These are phyloP conservation scores for Aspergillus biplanus DNA, from an alignment of 495 filamentous ascomycete species.

Conservation along the genomic window DNA sequence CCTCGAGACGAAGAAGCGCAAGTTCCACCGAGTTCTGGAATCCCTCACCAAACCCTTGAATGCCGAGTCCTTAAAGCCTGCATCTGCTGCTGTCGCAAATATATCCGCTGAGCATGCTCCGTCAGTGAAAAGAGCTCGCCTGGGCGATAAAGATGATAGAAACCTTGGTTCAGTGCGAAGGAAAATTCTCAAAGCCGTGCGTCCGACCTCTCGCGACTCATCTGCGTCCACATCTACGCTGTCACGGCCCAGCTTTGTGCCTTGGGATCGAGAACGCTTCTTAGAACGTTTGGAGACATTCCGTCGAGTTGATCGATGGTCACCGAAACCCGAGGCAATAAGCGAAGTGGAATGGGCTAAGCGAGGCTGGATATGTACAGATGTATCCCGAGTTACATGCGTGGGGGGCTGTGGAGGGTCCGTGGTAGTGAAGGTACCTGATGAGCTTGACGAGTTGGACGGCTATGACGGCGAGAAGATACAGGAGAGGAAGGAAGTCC, in stretches of 20 bases:
- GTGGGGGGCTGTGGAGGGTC: slow-evolving; percentile 78
- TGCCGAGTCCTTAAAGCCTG: slow-evolving; percentile 37
- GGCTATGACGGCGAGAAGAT: slow-evolving; percentile 58
- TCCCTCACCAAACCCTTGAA: slow-evolving; percentile 44
- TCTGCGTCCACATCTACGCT: slow-evolving; percentile 31
- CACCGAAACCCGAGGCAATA: slow-evolving; percentile 71
- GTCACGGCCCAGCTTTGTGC: slow-evolving; percentile 67
- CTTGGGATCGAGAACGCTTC: slow-evolving; percentile 82
- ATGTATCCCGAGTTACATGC: slow-evolving; percentile 80
- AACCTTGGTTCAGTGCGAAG: slow-evolving; percentile 32
- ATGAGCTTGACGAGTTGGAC: slow-evolving; percentile 55
- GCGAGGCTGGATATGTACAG: slow-evolving; percentile 86
- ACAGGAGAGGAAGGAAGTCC: slow-evolving; percentile 65
- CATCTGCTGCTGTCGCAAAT: slow-evolving; percentile 12
- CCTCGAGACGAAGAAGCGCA: slow-evolving; percentile 57
- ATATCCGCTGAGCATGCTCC: slow-evolving; percentile 37
- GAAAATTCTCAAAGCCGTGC: slow-evolving; percentile 32
- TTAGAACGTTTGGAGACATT: slow-evolving; percentile 84
- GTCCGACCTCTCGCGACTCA: slow-evolving; percentile 28
- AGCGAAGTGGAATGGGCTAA: slow-evolving; percentile 96
- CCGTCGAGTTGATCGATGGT: slow-evolving; percentile 85
- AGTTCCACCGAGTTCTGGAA: slow-evolving; percentile 61
- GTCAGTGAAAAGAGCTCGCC: slow-evolving; percentile 45
- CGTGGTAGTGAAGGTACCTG: slow-evolving; percentile 78
- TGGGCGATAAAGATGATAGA: slow-evolving; percentile 31